These are phyloP conservation scores for Paspalum vaginatum DNA, from an alignment of 176 grass and related monocot genomes.

Conservation along the genomic window DNA sequence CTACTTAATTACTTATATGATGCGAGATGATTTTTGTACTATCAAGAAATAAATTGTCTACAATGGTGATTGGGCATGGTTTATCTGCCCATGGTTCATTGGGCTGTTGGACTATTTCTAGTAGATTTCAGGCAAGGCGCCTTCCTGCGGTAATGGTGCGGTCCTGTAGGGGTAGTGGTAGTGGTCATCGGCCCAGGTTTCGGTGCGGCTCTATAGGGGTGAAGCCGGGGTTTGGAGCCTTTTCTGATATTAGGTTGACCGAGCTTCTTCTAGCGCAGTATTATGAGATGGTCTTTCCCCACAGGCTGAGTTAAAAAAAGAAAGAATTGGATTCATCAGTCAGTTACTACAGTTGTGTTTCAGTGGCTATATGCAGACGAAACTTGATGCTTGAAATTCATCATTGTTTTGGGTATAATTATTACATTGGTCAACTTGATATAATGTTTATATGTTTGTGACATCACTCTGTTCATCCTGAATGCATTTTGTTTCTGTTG, in stretches of 20 bases:
- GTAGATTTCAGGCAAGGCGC: background rate
- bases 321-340: too few relatives aligned
- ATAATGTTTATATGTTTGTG: background rate
- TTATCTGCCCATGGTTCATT: background rate
- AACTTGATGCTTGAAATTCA: slow-evolving; percentile 11
- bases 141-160: too few relatives aligned
- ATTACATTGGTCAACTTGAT: background rate
- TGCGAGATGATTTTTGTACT: background rate
- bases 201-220: too few relatives aligned
- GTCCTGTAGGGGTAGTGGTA: too few relatives aligned
- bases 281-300: too few relatives aligned
- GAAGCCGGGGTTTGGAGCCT: too few relatives aligned
- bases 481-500: slow-evolving; percentile 20
- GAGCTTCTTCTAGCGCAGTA: too few relatives aligned
- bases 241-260: too few relatives aligned
- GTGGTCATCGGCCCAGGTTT: too few relatives aligned
- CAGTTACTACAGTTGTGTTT: too few relatives aligned
- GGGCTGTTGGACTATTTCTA: background rate
- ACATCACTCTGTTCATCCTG: slow-evolving; percentile 4
- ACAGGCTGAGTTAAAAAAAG: too few relatives aligned
- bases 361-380: background rate
- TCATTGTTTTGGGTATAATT: background rate
- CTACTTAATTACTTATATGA: background rate
- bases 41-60: background rate
- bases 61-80: slow-evolving; percentile 1